These are phyloP conservation scores for Yamadazyma dushanensis DNA, from an alignment of 1,139 yeast species.

Conservation along the genomic window DNA sequence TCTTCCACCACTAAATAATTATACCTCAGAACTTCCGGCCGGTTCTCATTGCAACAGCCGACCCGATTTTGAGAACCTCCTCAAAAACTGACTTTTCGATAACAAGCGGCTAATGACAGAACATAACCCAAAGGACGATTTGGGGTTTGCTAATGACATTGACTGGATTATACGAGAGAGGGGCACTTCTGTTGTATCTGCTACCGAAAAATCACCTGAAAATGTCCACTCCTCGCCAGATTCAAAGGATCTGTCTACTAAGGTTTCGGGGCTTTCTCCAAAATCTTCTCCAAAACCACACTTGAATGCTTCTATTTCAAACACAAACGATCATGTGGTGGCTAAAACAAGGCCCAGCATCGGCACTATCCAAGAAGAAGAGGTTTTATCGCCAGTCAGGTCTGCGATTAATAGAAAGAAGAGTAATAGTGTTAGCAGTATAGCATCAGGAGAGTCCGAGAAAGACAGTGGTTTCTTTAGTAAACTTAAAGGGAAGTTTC, in stretches of 20 bases:
- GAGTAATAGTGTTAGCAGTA: constrained; percentile 11
- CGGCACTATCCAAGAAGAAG: constrained; percentile 35
- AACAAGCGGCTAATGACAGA: constrained; percentile 37
- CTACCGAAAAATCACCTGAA: background rate
- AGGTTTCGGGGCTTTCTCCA: background rate
- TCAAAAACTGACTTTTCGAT: background rate
- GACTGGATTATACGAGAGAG: constrained; percentile 52
- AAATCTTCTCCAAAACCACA: constrained; percentile 18
- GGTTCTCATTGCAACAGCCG: constrained; percentile 1
- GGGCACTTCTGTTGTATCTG: background rate
- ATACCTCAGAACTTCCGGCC: no score
- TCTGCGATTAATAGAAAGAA: background rate
- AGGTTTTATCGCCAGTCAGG: constrained; percentile 9
- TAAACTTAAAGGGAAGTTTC: constrained; percentile 37
- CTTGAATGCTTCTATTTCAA: constrained; percentile 32
- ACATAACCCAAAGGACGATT: constrained; percentile 24
- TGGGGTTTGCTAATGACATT: constrained; percentile 27
- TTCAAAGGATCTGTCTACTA: background rate
- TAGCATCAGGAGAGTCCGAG: constrained; percentile 16
- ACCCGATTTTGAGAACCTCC: background rate
- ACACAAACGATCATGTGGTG: constrained; percentile 31
- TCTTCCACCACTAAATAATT: no score
- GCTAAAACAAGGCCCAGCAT: constrained; percentile 39
- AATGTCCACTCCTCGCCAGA: background rate
- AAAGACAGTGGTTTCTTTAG: constrained; percentile 31